Conservation (phyloP, 441 rosid species). For the Gossypium armourianum region DNA sequence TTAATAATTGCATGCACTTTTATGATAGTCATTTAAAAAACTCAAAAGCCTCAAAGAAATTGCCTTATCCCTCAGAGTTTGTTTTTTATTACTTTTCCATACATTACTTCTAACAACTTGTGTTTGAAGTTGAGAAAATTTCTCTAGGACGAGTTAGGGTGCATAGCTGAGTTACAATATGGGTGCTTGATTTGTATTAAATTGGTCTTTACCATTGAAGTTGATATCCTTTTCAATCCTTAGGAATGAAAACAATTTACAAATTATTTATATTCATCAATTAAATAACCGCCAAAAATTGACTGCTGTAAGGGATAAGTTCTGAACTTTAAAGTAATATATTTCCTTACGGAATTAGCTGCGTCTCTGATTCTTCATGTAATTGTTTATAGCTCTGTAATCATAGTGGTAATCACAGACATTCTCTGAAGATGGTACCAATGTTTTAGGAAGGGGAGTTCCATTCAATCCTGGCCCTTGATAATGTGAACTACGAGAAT, state of each 20-base stretch:
- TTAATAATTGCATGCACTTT: not conserved
- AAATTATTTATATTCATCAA: not conserved
- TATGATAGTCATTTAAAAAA: no score
- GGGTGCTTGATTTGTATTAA: not conserved
- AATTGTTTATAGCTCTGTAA: slow-evolving; percentile 9
- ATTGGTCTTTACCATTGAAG: not conserved
- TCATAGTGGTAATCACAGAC: not conserved
- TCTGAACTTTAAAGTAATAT: not conserved
- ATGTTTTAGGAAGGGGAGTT: slow-evolving; percentile 33
- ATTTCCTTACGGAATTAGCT: not conserved
- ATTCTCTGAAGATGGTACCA: slow-evolving; percentile 9
- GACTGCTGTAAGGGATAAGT: not conserved
- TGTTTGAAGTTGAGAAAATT: slow-evolving; percentile 1
- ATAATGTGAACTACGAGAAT: slow-evolving; percentile 22
- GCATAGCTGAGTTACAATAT: not conserved
- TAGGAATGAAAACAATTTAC: not conserved
- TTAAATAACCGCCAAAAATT: not conserved
- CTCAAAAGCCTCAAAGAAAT: not conserved
- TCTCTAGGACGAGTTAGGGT: not conserved
- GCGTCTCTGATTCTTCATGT: not conserved
- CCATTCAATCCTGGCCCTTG: slow-evolving; percentile 21
- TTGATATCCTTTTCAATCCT: not conserved
- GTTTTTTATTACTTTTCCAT: not conserved
- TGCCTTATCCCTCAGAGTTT: not conserved
- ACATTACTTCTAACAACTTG: not conserved